phyloP scores from a whole-genome alignment of 1,139 yeast genomes.

The Eremothecium gossypii region DNA sequence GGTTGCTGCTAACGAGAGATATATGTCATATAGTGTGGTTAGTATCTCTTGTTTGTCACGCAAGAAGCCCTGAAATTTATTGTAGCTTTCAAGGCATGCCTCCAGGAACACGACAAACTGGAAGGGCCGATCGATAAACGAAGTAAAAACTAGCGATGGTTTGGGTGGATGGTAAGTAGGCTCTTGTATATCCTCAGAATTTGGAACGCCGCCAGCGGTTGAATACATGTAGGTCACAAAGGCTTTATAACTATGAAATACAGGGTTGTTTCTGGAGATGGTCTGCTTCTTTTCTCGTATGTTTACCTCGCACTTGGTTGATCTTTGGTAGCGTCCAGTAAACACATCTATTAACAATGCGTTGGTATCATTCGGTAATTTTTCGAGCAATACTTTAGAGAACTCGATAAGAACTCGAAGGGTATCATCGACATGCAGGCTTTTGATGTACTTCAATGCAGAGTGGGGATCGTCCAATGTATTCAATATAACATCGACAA shows the following conservation, averaged over 20 bases:
- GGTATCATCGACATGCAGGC: slow-evolving; percentile 71
- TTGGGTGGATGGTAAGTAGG: slow-evolving; percentile 90
- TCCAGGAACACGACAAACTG: slow-evolving; percentile 92
- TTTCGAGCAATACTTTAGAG: slow-evolving; percentile 56
- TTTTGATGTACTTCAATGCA: slow-evolving; percentile 58
- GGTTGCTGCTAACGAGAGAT: slow-evolving; percentile 49
- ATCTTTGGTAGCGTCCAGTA: slow-evolving; percentile 70
- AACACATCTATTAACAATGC: slow-evolving; percentile 74
- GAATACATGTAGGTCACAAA: slow-evolving; percentile 52
- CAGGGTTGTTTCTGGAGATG: slow-evolving; percentile 20
- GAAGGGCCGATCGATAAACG: slow-evolving; percentile 74
- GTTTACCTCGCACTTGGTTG: slow-evolving; percentile 10
- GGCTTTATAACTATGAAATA: slow-evolving; percentile 61
- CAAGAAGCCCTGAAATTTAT: slow-evolving; percentile 59
- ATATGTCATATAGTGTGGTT: slow-evolving; percentile 75
- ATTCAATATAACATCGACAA: slow-evolving; percentile 66
- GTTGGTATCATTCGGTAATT: slow-evolving; percentile 73
- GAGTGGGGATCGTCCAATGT: slow-evolving; percentile 56
- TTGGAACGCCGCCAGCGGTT: neutral
- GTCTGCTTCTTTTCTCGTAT: slow-evolving; percentile 5
- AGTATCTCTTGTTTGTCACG: slow-evolving; percentile 65
- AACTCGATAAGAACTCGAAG: slow-evolving; percentile 59
- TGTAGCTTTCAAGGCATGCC: slow-evolving; percentile 78
- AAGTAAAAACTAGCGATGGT: slow-evolving; percentile 78
- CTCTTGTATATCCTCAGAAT: slow-evolving; percentile 14